Base-by-base conservation (phyloP, 1,284 basidiomycete species). In the Cryptococcus jaspeensis region DNA sequence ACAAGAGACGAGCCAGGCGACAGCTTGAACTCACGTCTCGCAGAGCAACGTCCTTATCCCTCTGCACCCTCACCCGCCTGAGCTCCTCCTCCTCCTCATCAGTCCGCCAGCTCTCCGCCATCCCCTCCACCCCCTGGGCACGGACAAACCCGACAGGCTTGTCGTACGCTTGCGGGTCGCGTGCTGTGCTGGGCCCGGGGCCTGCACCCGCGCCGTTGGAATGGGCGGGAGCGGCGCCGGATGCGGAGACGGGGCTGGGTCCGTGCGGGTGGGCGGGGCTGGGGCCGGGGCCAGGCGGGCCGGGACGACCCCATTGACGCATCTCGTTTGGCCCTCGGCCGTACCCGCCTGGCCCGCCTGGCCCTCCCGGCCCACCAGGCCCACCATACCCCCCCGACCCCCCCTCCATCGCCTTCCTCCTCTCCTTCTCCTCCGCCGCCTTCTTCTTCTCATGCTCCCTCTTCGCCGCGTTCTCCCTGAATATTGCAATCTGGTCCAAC, bases 401-500 rank as follows among this genome's bases (percentile, higher is more conserved):
- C 28, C 55, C 50, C 25, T 66, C 58, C 51, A 52, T 37, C 15
- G 56, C 52, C 55, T 69, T 74, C 52, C 57, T 62, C 25, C 69
- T 48, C 44, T 79, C 76, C 52, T 64, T 61, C 39, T 78, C 75
- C 49, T 75, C 64, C 42, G 88, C 87, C 65, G 89, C 85, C 52
- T 83, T 81, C 79, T 88, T 80, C 79, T 91, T 91, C 75, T 93
- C 89, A 36, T 88, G 83, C 69, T 94, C 91, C 28, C 88, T 81
- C 72, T 90, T 90, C 13, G 89, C 90, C 0, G 90, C 88, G 16
- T 88, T 84, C 76, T 92, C 90, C 53, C 91, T 84, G 76, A 94
- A 97, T 67, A 92, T 87, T 0, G 92, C 92, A 60, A 98, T 98
- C 73, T 97, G 93, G 37, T 87, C 90, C 57, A 97, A 87, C 54